Evolutionary conservation across 2,329 filamentous ascomycete genomes (phyloP), one percentile per base, ranked within the genome.

Genomic region (Dactylellina haptotyla): DNA sequence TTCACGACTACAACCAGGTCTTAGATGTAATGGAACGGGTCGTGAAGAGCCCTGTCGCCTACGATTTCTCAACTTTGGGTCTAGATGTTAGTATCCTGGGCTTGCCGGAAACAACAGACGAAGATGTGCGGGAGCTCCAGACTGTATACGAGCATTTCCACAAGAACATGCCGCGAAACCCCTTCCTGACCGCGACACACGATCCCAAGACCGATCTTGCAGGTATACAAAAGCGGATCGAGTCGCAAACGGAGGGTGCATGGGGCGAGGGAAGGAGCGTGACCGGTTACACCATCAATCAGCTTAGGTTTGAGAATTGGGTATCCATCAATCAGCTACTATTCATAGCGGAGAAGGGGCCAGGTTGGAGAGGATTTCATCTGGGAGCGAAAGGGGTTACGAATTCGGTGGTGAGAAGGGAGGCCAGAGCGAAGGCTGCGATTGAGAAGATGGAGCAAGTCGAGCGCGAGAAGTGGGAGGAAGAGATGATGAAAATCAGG

Each of bases 221-320:
- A 5, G 67, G 67, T 8, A 9, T 72, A 10, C n/a, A 46, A 16
- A 54, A 56, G 34, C 20, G 14, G 1, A 6, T 32, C 16, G 26
- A 39, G 43, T 37, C 14, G 28, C 30, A 23, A 28, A 43, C 20
- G 63, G 65, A 34, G 3, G 67, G 59, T 0, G 45, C 25, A 20
- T 72, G 67, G 67, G 67, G 67, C 16, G 59, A 56, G 3, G 30
- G 32, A 4, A 58, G 59, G 12, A 72, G 67, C 14, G 25, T 79
- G 1, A 82, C 82, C 0, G 82, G 82, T 12, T 80, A 84, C 28
- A 79, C 82, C 0, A 77, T 84, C 12, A 81, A 81, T 39, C 80
- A 82, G 20, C 78, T 85, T 12, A 81, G 84, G 37, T 86, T 83
- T 77, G 80, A 81, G 69, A 84, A 84, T 67, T 86, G 84, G 84